Evolutionary conservation across 2,329 filamentous ascomycete genomes (phyloP), one percentile per base, ranked within the genome.

Genomic region (Claviceps monticola): DNA sequence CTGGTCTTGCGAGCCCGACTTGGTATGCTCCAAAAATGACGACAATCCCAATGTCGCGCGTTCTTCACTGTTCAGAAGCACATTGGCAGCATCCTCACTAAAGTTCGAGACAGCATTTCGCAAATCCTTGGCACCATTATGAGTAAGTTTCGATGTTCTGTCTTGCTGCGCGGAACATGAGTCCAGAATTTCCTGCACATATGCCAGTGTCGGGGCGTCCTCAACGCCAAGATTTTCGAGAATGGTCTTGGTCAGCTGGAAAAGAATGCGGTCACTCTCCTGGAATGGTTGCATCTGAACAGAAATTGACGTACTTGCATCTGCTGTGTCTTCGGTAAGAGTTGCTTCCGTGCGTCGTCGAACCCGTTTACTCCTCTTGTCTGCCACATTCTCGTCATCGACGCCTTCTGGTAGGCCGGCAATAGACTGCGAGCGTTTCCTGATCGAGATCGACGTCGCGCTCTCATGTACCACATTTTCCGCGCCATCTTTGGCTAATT

Each of bases 281-380:
- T 80, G 77, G 47, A 73, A 76, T 2, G 75, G 73, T 56, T 78
- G 73, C 4, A 83, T 64, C 57, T 82, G 76, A 49, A 72, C 74
- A 1, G 77, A 74, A 50, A 75, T 71, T 26, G 75, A 66, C 1
- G 71, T 72, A 49, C 71, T 74, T 6, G 76, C 70, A 54, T 82
- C 78, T 14, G 74, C 62, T 0, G 67, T 64, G 48, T 80, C 79
- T 38, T 78, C 79, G 4, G 68, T 64, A 11, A 74, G 71, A 3
- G 73, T 76, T 44, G 83, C 80, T 39, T 70, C 68, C 5, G 55
- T 57, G 49, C 67, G 58, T 51, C 82, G 72, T 46, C 82, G 74
- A 34, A 80, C 80, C 48, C 82, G 71, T 60, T 85, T 86, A 63
- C 80, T 84, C 52, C 81, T 71, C 59, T 83, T 84, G 50, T 78